phyloP scores from a whole-genome alignment of 768 basidiomycete species.

The Strobilomyces echinocephalus region DNA sequence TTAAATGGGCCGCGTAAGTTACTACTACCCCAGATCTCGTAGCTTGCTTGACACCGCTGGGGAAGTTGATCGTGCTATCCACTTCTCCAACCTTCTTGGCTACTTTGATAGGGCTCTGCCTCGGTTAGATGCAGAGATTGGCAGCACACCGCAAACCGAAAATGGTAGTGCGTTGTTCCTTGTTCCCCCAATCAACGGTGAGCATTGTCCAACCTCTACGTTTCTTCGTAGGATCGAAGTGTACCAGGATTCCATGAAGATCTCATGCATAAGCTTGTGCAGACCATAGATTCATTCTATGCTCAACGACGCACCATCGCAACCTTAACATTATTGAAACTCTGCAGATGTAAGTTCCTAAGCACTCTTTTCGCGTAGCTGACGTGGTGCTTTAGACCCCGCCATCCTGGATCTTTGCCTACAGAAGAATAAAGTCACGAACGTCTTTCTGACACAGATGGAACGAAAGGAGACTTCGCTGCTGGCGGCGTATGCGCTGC shows the following conservation, averaged over 20 bases:
- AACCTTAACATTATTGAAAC: slow-evolving; percentile 10
- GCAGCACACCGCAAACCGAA: too few relatives aligned
- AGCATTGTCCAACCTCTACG: too few relatives aligned
- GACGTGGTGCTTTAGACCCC: not conserved
- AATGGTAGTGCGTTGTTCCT: too few relatives aligned
- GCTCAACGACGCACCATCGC: not conserved
- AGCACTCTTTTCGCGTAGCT: not conserved
- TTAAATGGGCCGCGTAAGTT: too few relatives aligned
- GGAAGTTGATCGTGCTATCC: not conserved
- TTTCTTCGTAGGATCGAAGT: too few relatives aligned
- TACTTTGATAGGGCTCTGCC: not conserved
- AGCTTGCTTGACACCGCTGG: too few relatives aligned
- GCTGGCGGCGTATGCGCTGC: slow-evolving; percentile 9
- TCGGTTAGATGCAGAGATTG: not conserved
- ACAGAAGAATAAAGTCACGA: not conserved
- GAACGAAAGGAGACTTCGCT: not conserved
- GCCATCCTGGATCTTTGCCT: not conserved
- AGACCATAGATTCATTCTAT: too few relatives aligned
- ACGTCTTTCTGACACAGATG: not conserved
- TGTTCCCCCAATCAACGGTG: too few relatives aligned
- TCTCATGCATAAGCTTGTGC: too few relatives aligned
- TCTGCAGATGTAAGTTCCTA: not conserved
- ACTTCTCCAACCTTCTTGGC: not conserved
- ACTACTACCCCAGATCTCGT: not conserved
- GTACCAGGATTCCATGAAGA: too few relatives aligned